Base-by-base conservation (phyloP, 2,329 filamentous ascomycete genomes). In the Fusarium falciforme region DNA sequence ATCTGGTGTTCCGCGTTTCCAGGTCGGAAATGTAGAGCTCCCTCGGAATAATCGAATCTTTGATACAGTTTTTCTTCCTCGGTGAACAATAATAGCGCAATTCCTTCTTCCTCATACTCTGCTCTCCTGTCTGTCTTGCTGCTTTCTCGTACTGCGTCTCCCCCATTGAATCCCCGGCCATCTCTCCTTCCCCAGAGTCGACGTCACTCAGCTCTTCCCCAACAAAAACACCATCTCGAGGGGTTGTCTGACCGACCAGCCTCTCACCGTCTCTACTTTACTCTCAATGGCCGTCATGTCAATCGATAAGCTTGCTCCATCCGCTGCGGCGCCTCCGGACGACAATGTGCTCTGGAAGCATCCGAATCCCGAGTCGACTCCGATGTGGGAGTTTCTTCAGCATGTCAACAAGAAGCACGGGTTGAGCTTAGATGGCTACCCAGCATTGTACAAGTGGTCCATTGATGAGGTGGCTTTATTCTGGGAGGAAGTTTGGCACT, bases 401-500 rank as follows among this genome's bases (percentile, higher is more conserved):
- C 85, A 86, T 61, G 87, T 97, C 73, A 94, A 93, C 82, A 80
- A 88, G 70, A 93, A 92, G 77, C 89, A 95, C 79, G 83, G 85
- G 12, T 82, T 94, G 65, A 80, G 85, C 25, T 85, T 96, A 55
- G 80, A 86, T 20, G 90, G 87, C 71, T 98, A 98, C 79, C 84
- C 91, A 22, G 90, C 90, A n/a, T 88, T 98, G 10, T 93, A 96
- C 84, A 85, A 89, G 80, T 98, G 96, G 96, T 98, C 94, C 74
- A 88, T 96, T 72, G 89, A 92, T 9, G 87, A 96, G 76, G 88
- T 94, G 9, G 88, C 91, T 27, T 85, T 88, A 2, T 97, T 98
- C 82, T 98, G 96, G 96, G 91, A 89, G 59, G 92, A 95, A 64
- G 89, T 94, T 11, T 98, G 95, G 95, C 87, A 93, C 47, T 95